Conservation (phyloP, 306 rosid species). For the Amphicarpaea edgeworthii region DNA sequence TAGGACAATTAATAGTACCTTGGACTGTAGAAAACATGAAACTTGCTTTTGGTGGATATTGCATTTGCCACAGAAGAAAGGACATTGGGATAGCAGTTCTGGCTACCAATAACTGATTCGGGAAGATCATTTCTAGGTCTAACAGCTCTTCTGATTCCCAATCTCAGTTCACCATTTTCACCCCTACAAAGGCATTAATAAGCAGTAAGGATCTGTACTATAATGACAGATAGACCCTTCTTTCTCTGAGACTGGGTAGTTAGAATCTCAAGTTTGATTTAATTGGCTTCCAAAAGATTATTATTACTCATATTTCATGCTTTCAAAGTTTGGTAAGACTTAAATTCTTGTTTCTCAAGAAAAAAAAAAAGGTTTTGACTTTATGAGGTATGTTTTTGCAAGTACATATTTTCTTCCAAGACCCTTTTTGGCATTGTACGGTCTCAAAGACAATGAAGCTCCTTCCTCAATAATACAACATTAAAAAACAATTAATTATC, state of each 20-base stretch:
- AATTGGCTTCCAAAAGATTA: conserved; percentile 8
- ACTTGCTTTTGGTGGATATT: conserved; percentile 78
- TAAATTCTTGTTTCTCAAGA: not conserved
- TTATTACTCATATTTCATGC: conserved; percentile 15
- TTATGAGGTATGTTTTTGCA: not conserved
- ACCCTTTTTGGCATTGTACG: not conserved
- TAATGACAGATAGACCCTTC: not conserved
- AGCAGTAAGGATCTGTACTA: conserved; percentile 20
- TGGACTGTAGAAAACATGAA: conserved; percentile 96
- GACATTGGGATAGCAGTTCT: conserved; percentile 67
- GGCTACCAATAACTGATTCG: conserved; percentile 74
- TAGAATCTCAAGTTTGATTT: conserved; percentile 8
- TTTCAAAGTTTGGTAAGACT: conserved; percentile 23
- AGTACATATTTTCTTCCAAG: not conserved
- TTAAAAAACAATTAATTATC: not conserved
- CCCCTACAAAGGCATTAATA: conserved; percentile 68
- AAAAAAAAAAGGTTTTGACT: conserved; percentile 31
- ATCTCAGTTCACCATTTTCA: conserved; percentile 92
- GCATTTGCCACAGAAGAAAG: conserved; percentile 87
- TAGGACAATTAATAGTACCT: conserved; percentile 60
- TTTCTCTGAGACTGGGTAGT: not conserved
- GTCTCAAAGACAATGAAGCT: conserved; percentile 1
- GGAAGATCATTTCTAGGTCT: conserved; percentile 95
- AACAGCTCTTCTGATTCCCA: conserved; percentile 94
- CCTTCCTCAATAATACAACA: not conserved